Conservation (phyloP, 2,329 filamentous ascomycete genomes). For the Daldinia eschscholtzii region DNA sequence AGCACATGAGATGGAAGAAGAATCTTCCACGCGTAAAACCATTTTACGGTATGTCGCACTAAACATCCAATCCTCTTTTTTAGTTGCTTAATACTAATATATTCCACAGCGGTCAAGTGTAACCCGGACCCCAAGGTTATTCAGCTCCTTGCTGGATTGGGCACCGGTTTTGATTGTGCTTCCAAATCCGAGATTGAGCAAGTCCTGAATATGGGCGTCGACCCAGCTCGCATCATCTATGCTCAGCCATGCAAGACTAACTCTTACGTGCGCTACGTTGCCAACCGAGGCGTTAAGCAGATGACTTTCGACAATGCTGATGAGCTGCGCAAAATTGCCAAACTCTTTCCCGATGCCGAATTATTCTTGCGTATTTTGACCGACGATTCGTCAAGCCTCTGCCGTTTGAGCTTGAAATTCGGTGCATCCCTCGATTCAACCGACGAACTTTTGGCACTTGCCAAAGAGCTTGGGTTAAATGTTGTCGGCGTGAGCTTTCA, state of each 20-base stretch:
- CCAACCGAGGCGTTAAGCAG: slow-evolving; percentile 86
- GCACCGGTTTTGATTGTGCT: slow-evolving; percentile 97
- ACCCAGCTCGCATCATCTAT: slow-evolving; percentile 94
- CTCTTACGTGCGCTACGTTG: slow-evolving; percentile 93
- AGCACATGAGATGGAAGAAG: slow-evolving; percentile 98
- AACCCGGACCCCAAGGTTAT: slow-evolving; percentile 94
- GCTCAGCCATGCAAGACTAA: slow-evolving; percentile 99
- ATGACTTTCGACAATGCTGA: slow-evolving; percentile 99
- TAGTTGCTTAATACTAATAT: slow-evolving; percentile 29
- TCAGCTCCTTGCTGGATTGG: slow-evolving; percentile 86
- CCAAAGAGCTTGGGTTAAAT: slow-evolving; percentile 85
- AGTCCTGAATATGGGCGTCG: slow-evolving; percentile 84
- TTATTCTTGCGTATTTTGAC: slow-evolving; percentile 95
- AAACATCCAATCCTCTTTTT: neutral
- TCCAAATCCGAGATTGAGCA: slow-evolving; percentile 98
- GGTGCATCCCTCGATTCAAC: slow-evolving; percentile 90
- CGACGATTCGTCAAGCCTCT: slow-evolving; percentile 94
- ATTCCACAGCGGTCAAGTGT: slow-evolving; percentile 87
- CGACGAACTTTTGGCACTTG: slow-evolving; percentile 80
- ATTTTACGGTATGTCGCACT: slow-evolving; percentile 81
- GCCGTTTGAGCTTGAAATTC: slow-evolving; percentile 97
- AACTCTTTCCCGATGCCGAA: slow-evolving; percentile 88
- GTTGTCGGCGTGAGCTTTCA: slow-evolving; percentile 98
- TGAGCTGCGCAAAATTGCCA: slow-evolving; percentile 97
- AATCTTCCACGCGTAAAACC: slow-evolving; percentile 93